Base-by-base conservation (phyloP, 352 stramenopile genomes). In the Pythium phragmitis region DNA sequence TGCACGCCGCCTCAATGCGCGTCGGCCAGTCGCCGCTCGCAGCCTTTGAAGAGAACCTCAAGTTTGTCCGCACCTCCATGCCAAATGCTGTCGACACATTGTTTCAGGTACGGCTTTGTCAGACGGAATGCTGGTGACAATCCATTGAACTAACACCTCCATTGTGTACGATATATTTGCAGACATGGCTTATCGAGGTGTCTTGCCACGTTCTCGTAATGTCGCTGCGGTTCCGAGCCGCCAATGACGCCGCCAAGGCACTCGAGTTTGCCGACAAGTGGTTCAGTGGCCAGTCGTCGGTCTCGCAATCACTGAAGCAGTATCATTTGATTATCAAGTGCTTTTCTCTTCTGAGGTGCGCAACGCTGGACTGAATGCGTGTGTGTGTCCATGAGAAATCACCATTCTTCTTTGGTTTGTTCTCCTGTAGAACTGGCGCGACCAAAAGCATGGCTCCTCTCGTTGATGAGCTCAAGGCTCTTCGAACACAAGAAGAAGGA, bases 131-230 rank as follows among this genome's bases (percentile, higher is more conserved):
- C 11, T 16, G 26, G 46, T 52, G 11, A 2, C 46, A 30, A 34
- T 52, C 26, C 19, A n/a, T 16, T 5, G 7, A 13, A 34, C 26
- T 52, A n/a, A 52, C 26, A 30, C 26, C 26, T 30, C 26, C 26
- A 30, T 30, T 30, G 26, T 30, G 26, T 17, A 52, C 8, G 48
- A n/a, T 23, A 23, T 26, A 4, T 36, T 8, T 53, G 17, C 9
- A 92, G 84, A 62, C 86, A 26, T 92, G 84, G 84, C 57, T 92
- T 8, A 68, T 89, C 21, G 80, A 88, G 49, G 52, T 88, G 36
- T 80, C 77, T 7, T 89, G 72, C 43, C 84, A 91, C 26, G 74
- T 75, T 12, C 70, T 74, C 5, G 77, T 78, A 1, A 79, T 69
- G n/a, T 82, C 80, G 2, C 72, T 77, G 43, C 63, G 76, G 8